phyloP scores from a whole-genome alignment of 176 grass and related monocot genomes.

The Zea luxurians region DNA sequence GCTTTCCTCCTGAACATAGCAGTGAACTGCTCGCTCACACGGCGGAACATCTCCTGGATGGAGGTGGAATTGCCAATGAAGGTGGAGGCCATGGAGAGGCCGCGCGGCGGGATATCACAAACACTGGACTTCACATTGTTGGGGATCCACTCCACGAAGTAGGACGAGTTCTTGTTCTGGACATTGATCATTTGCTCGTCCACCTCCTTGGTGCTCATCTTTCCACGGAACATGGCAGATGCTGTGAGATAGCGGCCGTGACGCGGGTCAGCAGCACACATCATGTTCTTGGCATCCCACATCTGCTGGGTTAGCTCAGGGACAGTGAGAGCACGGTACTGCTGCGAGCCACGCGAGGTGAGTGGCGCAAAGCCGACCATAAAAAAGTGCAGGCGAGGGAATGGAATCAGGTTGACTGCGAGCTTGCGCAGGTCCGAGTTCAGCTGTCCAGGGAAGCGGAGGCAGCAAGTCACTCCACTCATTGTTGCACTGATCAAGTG shows the following conservation, averaged over 20 bases:
- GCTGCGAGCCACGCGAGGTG: conserved; percentile 85
- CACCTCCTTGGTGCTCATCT: conserved; percentile 88
- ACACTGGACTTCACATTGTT: conserved; percentile 92
- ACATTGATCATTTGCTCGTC: conserved; percentile 94
- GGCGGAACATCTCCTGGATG: conserved; percentile 94
- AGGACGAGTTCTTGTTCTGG: conserved; percentile 91
- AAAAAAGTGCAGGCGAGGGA: conserved; percentile 88
- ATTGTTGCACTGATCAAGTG: conserved; percentile 87
- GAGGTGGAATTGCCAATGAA: conserved; percentile 90
- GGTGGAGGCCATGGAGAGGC: conserved; percentile 80
- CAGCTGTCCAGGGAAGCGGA: conserved; percentile 84
- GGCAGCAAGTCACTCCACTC: conserved; percentile 91
- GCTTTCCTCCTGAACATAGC: conserved; percentile 96
- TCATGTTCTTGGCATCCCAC: conserved; percentile 98
- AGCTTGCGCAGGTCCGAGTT: conserved; percentile 93
- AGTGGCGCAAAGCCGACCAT: conserved; percentile 93
- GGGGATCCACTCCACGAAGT: conserved; percentile 89
- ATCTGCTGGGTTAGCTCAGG: conserved; percentile 94
- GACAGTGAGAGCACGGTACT: conserved; percentile 82
- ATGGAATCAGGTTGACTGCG: conserved; percentile 85
- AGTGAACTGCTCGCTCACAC: conserved; percentile 91
- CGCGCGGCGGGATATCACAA: conserved; percentile 72
- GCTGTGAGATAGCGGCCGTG: conserved; percentile 80
- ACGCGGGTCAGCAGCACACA: conserved; percentile 75
- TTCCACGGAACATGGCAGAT: conserved; percentile 88